Evolutionary conservation across 2,329 filamentous ascomycete species (phyloP).

Genomic region (Cercospora berteroae): DNA sequence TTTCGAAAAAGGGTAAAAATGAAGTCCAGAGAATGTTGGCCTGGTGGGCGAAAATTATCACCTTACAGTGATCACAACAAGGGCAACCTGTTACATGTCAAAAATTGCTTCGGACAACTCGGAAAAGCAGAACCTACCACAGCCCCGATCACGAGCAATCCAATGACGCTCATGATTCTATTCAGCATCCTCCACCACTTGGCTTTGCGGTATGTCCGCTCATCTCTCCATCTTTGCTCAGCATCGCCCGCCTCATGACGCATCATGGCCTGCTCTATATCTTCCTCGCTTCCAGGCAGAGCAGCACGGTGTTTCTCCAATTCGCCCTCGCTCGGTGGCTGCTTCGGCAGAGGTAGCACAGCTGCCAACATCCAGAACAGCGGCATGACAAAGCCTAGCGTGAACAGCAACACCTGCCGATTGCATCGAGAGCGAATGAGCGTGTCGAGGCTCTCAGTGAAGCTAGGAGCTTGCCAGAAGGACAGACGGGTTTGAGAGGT

Average conservation of each 20-base stretch:
- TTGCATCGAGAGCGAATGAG: conserved; percentile 36
- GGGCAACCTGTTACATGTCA: conserved; percentile 32
- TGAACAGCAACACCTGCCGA: conserved; percentile 39
- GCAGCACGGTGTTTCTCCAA: conserved; percentile 25
- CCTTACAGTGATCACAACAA: conserved; percentile 35
- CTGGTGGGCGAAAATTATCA: not conserved
- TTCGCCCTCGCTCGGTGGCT: conserved; percentile 25
- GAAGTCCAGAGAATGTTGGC: not conserved
- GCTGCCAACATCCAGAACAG: conserved; percentile 39
- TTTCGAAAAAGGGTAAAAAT: not conserved
- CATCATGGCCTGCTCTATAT: conserved; percentile 33
- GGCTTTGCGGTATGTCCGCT: conserved; percentile 36
- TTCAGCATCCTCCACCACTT: conserved; percentile 41
- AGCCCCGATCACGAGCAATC: conserved; percentile 37
- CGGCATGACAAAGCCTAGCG: conserved; percentile 39
- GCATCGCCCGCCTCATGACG: conserved; percentile 34
- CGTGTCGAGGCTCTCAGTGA: conserved; percentile 38
- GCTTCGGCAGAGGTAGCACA: conserved; percentile 36
- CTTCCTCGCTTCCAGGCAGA: conserved; percentile 28
- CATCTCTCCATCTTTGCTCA: conserved; percentile 35
- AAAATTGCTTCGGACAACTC: not conserved
- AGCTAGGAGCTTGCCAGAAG: conserved; percentile 37
- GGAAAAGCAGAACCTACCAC: conserved; percentile 32
- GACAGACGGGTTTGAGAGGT: conserved; percentile 28
- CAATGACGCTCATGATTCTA: conserved; percentile 40